Evolutionary conservation across 2,329 filamentous ascomycete species (phyloP), one percentile per base, ranked within the genome.

Genomic region (Penicillium hordei): DNA sequence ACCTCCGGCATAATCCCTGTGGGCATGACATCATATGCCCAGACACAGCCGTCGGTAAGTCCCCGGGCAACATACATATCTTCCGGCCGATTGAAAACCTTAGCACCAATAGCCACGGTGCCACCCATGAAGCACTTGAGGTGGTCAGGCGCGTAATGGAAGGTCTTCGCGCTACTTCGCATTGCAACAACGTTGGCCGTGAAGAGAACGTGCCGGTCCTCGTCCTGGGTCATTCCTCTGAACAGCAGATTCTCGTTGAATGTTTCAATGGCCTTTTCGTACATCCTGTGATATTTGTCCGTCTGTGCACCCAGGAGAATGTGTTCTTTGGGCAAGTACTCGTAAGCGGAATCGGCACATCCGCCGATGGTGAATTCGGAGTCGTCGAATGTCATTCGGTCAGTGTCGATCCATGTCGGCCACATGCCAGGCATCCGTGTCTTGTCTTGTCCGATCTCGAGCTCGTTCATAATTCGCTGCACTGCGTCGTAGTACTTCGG

Each of bases 401-500:
- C 58, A 15, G 68, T 86, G 74, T 96, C 89, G 15, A 97, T 78
- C 52, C 80, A 80, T 63, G 90, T 83, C 0, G 93, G 91, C 79
- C 93, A 96, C 66, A 96, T 83, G 1, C 93, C 92, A 1, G 89
- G 86, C 3, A 96, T 77, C 4, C 82, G 78, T 1, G 89, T 92
- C 4, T 80, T 73, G 65, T 86, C 83, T 75, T 96, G 91, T 75
- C 87, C 86, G 42, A 88, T 83, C 59, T 91, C 84, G 21, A 97
- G 81, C 2, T 86, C 86, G 68, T 96, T 79, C 25, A 90, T 93
- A 67, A 97, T 90, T 58, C 93, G 86, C 56, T 91, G 90, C 48
- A 96, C 82, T 21, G 92, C 93, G 73, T 96, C 93, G 70, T 93
- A 97, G 76, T 94, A 97, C 71, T 88, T 93, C 56, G 87, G 77